Evolutionary conservation across 495 filamentous ascomycete species (phyloP).

Genomic region (Pseudomonodictys pantanalensis): DNA sequence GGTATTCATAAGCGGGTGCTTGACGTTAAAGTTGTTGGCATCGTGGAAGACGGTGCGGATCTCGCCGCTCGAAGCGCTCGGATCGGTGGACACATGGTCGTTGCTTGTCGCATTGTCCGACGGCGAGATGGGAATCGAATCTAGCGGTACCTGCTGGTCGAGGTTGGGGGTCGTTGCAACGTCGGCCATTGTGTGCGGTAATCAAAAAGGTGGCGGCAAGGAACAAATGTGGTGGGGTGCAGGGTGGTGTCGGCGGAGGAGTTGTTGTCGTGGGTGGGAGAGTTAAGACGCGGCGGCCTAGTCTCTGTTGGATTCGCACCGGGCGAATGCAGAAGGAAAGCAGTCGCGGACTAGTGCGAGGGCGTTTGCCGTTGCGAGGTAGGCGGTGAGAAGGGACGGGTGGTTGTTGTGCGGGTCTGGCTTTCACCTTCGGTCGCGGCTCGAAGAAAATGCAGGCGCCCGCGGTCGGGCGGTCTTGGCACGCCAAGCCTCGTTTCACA

Average conservation of each 20-base stretch:
- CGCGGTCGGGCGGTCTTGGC: neutral
- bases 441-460: conserved; percentile 23
- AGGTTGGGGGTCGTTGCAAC: conserved; percentile 34
- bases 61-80: conserved; percentile 49
- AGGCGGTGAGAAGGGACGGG: neutral
- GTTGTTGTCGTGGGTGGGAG: neutral
- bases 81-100: conserved; percentile 39
- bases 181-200: conserved; percentile 32
- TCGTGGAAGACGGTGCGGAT: conserved; percentile 92
- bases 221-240: neutral
- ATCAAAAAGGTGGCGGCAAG: neutral
- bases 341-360: conserved; percentile 2
- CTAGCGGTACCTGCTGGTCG: conserved; percentile 49
- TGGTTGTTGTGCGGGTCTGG: neutral
- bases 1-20: conserved; percentile 91
- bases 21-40: conserved; percentile 97
- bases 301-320: conserved; percentile 20
- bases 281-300: neutral
- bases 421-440: neutral
- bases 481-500: neutral
- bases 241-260: neutral
- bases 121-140: conserved; percentile 73
- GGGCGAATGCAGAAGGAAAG: conserved; percentile 13
- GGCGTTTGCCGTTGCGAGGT: neutral
- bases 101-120: conserved; percentile 46